These are phyloP conservation scores for Atalantia buxifolia DNA, from an alignment of 345 rosid species.

Conservation along the genomic window DNA sequence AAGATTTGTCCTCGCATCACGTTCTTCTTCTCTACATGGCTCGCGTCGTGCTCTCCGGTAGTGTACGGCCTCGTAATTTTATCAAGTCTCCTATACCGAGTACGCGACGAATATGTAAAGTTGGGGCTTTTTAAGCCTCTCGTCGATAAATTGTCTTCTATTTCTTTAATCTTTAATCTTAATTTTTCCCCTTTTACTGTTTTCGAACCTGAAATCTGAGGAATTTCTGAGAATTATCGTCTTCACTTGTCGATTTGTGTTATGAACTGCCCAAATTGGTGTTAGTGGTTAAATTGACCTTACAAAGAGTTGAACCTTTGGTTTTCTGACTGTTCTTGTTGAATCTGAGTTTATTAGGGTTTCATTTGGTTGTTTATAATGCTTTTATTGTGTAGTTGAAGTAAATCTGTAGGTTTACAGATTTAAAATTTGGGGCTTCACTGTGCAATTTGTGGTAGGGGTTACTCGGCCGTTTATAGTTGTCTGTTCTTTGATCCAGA, in stretches of 20 bases:
- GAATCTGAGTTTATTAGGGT: slow-evolving; percentile 22
- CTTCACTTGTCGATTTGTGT: neutral
- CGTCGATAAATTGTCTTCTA: neutral
- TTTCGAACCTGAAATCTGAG: slow-evolving; percentile 18
- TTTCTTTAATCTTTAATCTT: slow-evolving; percentile 4
- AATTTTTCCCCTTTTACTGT: neutral
- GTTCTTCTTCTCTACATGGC: slow-evolving; percentile 37
- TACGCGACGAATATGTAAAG: slow-evolving; percentile 57
- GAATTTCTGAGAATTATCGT: slow-evolving; percentile 19
- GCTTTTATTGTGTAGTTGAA: neutral
- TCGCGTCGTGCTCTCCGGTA: slow-evolving; percentile 40
- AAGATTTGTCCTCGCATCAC: slow-evolving; percentile 38
- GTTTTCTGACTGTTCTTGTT: slow-evolving; percentile 20
- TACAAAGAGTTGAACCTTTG: slow-evolving; percentile 10
- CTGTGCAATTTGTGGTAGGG: neutral
- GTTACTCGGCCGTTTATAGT: slow-evolving; percentile 12
- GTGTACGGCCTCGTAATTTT: slow-evolving; percentile 48
- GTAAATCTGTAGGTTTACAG: neutral
- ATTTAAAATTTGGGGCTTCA: slow-evolving; percentile 12
- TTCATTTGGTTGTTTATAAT: slow-evolving; percentile 11
- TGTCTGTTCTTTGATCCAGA: slow-evolving; percentile 10
- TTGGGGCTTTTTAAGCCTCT: slow-evolving; percentile 22
- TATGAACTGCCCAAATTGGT: slow-evolving; percentile 14
- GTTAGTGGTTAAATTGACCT: neutral
- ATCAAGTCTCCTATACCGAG: slow-evolving; percentile 35